A percentile compares a stretch with the other conserved stretches of the same genome.
phyloP scores from a whole-genome alignment of 2,329 filamentous ascomycete species.

The Chaetomiaceae sp. region DNA sequence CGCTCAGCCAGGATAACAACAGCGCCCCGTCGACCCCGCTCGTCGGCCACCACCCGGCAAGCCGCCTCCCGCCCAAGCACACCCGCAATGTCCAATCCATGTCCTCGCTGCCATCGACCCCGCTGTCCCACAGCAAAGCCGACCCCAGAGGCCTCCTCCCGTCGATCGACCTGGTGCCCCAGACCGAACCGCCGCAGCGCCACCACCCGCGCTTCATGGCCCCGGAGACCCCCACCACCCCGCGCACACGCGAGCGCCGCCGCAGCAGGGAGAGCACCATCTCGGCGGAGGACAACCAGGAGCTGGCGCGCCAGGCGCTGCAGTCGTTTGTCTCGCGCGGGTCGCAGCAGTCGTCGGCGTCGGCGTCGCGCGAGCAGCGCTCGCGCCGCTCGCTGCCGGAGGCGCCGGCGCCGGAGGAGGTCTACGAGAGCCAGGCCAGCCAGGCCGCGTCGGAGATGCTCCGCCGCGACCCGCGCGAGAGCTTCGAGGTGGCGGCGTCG shows the following conservation, averaged over 20 bases:
- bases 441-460: slow-evolving; percentile 71
- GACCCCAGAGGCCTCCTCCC: slow-evolving; percentile 51
- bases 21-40: slow-evolving; percentile 69
- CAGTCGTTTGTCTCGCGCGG: slow-evolving; percentile 33
- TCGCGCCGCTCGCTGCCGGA: slow-evolving; percentile 21
- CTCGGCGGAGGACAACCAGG: slow-evolving; percentile 58
- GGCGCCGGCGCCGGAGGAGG: slow-evolving; percentile 49
- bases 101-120: slow-evolving; percentile 77
- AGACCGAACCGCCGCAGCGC: slow-evolving; percentile 50
- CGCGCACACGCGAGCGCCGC: slow-evolving; percentile 41
- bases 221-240: slow-evolving; percentile 38
- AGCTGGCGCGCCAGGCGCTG: slow-evolving; percentile 49
- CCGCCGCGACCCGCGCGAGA: slow-evolving; percentile 51
- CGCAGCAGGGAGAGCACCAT: slow-evolving; percentile 83
- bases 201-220: slow-evolving; percentile 38
- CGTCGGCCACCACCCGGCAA: slow-evolving; percentile 38
- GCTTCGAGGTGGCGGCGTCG: slow-evolving; percentile 44
- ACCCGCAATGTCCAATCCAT: slow-evolving; percentile 73
- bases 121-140: slow-evolving; percentile 47
- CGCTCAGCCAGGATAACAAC: slow-evolving; percentile 69
- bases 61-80: slow-evolving; percentile 54
- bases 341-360: slow-evolving; percentile 20
- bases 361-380: too few species aligned
- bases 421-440: slow-evolving; percentile 70
- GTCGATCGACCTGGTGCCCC: slow-evolving; percentile 56